A percentile compares a stretch with the other conserved stretches of the same genome.
These are phyloP conservation scores for Chenopodium suecicum DNA, from an alignment of 148 eudicot genomes.

Conservation along the genomic window DNA sequence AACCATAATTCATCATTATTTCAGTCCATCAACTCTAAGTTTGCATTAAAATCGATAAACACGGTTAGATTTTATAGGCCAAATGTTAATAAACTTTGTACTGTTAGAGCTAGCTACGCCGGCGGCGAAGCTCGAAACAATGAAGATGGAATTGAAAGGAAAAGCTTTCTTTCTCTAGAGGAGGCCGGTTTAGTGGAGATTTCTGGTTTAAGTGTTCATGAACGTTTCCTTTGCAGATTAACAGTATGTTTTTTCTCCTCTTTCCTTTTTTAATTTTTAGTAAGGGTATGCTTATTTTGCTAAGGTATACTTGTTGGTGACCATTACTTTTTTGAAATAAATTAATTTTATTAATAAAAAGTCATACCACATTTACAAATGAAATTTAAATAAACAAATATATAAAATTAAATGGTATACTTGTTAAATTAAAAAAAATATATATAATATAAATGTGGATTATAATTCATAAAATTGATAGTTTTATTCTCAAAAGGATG, in stretches of 20 bases:
- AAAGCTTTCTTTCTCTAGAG: conserved; percentile 59
- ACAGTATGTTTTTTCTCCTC: conserved; percentile 42
- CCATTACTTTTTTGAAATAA: too few relatives aligned
- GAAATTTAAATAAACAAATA: too few relatives aligned
- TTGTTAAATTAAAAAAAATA: too few relatives aligned
- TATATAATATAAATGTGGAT: too few relatives aligned
- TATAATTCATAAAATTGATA: too few relatives aligned
- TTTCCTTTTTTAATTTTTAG: background rate
- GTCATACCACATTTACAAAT: too few relatives aligned
- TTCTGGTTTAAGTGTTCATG: conserved; percentile 74
- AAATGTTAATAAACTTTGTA: conserved; percentile 18
- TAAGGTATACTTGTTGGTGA: too few relatives aligned
- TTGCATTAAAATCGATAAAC: background rate
- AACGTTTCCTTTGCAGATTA: conserved; percentile 81
- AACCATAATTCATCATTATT: conserved; percentile 13
- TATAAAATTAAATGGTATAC: too few relatives aligned
- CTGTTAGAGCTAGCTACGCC: conserved; percentile 31
- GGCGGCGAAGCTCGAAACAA: background rate
- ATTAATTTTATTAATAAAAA: too few relatives aligned
- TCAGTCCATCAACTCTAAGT: conserved; percentile 3
- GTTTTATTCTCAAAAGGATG: too few relatives aligned
- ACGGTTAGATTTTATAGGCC: background rate
- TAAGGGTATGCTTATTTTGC: background rate
- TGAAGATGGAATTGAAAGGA: conserved; percentile 25
- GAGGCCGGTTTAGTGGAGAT: conserved; percentile 95